These are phyloP conservation scores for Penicillium desertorum DNA, from an alignment of 495 filamentous ascomycete genomes.

Conservation along the genomic window DNA sequence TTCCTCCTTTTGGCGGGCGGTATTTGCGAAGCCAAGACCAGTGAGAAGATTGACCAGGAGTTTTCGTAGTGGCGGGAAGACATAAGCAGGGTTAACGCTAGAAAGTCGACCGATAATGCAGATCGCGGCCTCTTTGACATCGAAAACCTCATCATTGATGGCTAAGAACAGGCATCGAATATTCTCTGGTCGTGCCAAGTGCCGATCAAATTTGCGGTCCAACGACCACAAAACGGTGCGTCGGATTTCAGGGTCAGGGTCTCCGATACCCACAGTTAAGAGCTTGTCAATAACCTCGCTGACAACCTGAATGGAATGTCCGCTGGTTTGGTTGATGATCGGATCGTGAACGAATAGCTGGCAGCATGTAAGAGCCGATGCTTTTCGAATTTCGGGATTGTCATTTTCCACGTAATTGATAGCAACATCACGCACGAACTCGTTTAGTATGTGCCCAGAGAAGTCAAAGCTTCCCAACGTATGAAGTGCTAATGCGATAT, in stretches of 20 bases:
- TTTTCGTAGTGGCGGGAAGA: conserved; percentile 91
- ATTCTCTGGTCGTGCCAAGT: conserved; percentile 92
- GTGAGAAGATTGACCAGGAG: conserved; percentile 93
- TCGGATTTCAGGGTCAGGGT: conserved; percentile 84
- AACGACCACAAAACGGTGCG: conserved; percentile 82
- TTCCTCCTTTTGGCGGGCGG: conserved; percentile 89
- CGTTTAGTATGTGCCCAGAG: conserved; percentile 87
- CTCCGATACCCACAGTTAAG: conserved; percentile 88
- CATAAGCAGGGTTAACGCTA: conserved; percentile 89
- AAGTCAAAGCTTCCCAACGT: conserved; percentile 98
- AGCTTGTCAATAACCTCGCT: conserved; percentile 96
- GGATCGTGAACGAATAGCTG: conserved; percentile 95
- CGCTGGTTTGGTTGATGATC: conserved; percentile 95
- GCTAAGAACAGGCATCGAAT: conserved; percentile 93
- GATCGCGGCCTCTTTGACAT: conserved; percentile 90
- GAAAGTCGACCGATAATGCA: conserved; percentile 94
- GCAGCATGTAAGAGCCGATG: conserved; percentile 93
- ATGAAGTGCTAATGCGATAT: conserved; percentile 87
- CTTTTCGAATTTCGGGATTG: conserved; percentile 88
- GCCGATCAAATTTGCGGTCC: conserved; percentile 90
- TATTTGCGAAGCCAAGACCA: conserved; percentile 93
- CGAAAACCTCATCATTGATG: conserved; percentile 91
- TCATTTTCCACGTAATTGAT: conserved; percentile 97
- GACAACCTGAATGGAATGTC: conserved; percentile 93
- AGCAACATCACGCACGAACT: conserved; percentile 97